Evolutionary conservation across 139 green algal species (phyloP).

Genomic region (Chlamydomonas incerta): DNA sequence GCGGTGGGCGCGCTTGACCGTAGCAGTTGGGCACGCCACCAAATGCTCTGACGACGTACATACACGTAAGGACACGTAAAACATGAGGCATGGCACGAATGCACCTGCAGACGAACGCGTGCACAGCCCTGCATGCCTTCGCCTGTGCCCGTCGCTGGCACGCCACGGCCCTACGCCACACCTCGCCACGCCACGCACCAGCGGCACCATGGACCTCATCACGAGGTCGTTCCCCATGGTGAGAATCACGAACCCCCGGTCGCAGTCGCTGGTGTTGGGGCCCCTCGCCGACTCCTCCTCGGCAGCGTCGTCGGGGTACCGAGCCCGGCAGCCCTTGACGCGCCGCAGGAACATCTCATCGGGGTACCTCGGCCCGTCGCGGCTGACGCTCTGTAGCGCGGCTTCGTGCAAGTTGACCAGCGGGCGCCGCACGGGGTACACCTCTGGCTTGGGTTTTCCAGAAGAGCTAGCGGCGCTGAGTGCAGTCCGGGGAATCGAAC

Average conservation of each 20-base stretch:
- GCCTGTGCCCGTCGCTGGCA: no score
- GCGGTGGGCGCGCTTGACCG: no score
- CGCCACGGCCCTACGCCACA: no score
- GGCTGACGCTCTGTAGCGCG: neutral
- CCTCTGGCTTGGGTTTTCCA: neutral
- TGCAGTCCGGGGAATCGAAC: no score
- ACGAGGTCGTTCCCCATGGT: constrained; percentile 9
- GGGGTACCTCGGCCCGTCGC: constrained; percentile 16
- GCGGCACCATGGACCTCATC: neutral
- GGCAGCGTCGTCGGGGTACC: neutral
- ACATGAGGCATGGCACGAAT: no score
- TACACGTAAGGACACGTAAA: no score
- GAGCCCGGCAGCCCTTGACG: neutral
- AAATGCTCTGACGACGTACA: no score
- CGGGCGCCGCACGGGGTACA: neutral
- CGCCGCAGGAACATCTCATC: constrained; percentile 7
- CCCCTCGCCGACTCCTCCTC: neutral
- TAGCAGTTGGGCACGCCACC: no score
- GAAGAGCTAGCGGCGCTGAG: no score
- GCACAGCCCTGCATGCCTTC: no score
- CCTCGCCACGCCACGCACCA: neutral
- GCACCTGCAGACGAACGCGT: no score
- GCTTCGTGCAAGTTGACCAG: constrained; percentile 2
- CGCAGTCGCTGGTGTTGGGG: neutral
- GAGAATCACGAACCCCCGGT: neutral